Evolutionary conservation across 306 rosid genomes (phyloP).

Genomic region (Nissolia schottii): DNA sequence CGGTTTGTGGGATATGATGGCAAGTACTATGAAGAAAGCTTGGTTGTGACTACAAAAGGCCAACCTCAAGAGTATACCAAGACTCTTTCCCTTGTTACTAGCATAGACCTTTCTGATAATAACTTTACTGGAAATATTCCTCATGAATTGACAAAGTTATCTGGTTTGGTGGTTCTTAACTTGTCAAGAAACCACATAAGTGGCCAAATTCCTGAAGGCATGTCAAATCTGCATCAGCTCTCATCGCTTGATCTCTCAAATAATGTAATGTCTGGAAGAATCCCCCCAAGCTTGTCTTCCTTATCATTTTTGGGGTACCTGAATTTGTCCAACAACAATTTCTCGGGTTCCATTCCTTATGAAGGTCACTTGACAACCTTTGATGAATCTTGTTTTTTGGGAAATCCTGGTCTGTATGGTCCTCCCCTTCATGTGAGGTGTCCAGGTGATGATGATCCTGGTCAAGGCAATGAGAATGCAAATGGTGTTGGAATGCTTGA

Average conservation of each 20-base stretch:
- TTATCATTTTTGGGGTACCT: slow-evolving; percentile 36
- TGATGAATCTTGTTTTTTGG: slow-evolving; percentile 26
- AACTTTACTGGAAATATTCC: slow-evolving; percentile 39
- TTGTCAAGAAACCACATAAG: slow-evolving; percentile 37
- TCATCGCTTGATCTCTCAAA: slow-evolving; percentile 46
- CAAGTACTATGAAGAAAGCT: slow-evolving; percentile 17
- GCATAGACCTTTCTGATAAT: slow-evolving; percentile 48
- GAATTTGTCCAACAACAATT: slow-evolving; percentile 35
- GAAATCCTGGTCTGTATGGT: slow-evolving; percentile 42
- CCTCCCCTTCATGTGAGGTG: slow-evolving; percentile 33
- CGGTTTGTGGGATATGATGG: not conserved
- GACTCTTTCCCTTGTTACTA: slow-evolving; percentile 36
- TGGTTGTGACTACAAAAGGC: slow-evolving; percentile 22
- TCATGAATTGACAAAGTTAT: slow-evolving; percentile 29
- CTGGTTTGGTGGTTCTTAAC: slow-evolving; percentile 36
- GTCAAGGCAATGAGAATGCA: not conserved
- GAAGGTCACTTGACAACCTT: slow-evolving; percentile 32
- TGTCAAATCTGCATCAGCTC: slow-evolving; percentile 31
- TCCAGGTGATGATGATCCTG: not conserved
- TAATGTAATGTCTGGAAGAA: slow-evolving; percentile 26
- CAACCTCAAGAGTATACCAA: not conserved
- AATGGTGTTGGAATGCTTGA: slow-evolving; percentile 25
- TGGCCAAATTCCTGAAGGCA: slow-evolving; percentile 31
- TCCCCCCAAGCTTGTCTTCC: slow-evolving; percentile 36
- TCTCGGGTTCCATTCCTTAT: slow-evolving; percentile 36